Conservation (phyloP, 2,329 filamentous ascomycete species). For the Xylaria hypoxylon region DNA sequence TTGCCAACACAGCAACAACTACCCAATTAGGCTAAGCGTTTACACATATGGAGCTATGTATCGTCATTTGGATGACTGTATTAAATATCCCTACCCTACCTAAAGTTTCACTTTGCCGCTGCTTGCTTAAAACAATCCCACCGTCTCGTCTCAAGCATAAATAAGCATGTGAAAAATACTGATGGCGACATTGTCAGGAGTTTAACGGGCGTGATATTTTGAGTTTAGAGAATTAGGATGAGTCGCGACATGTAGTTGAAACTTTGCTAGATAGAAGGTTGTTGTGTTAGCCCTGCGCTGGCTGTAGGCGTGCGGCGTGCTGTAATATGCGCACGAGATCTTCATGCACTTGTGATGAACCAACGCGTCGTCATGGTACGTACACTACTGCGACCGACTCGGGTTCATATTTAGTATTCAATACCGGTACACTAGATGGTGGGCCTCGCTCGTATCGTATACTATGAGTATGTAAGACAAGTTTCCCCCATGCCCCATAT, state of each 20-base stretch:
- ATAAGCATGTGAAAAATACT: neutral
- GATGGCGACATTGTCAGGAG: neutral
- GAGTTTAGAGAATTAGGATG: neutral
- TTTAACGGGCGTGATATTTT: neutral
- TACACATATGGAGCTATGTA: slow-evolving; percentile 4
- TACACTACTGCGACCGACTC: slow-evolving; percentile 4
- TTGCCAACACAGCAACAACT: slow-evolving; percentile 46
- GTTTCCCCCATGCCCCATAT: slow-evolving; percentile 44
- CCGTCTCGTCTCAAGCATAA: neutral
- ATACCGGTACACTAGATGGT: too few relatives aligned
- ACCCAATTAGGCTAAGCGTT: slow-evolving; percentile 45
- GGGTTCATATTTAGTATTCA: slow-evolving; percentile 23
- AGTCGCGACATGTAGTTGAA: neutral
- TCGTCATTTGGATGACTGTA: slow-evolving; percentile 18
- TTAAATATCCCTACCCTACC: neutral
- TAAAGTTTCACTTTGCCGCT: neutral
- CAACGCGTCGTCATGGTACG: slow-evolving; percentile 21
- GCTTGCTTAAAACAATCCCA: neutral
- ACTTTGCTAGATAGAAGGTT: slow-evolving; percentile 6
- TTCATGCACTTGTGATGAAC: slow-evolving; percentile 34
- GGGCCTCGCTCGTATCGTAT: slow-evolving; percentile 42
- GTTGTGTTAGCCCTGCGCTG: slow-evolving; percentile 19
- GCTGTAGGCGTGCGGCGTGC: slow-evolving; percentile 15
- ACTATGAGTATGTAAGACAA: slow-evolving; percentile 34
- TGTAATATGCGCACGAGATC: slow-evolving; percentile 35